Evolutionary conservation across 2,329 filamentous ascomycete species (phyloP), one percentile per base, ranked within the genome.

Genomic region (Pestalotiopsis sp.): DNA sequence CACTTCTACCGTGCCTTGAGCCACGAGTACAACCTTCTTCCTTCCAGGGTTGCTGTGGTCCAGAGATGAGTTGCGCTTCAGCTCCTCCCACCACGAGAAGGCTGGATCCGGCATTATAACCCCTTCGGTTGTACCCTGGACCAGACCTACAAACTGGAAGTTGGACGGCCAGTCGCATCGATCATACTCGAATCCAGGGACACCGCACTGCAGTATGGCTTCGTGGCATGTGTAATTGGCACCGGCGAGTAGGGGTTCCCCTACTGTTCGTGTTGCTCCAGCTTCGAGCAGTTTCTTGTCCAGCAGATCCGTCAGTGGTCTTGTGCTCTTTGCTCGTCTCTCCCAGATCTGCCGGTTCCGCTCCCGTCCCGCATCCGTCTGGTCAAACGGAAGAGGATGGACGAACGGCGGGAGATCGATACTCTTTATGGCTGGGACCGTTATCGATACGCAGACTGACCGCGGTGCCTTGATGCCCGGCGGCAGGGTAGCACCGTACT

Each of bases 1-100:
- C 2, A 73, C 79, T 71, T 82, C 80, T 6, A 82, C 80, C 2
- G 80, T 82, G 4, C 81, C 81, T 68, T 83, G 81, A 0, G 81
- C 77, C 20, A 82, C 81, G 9, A 82, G 77, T 2, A 82, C 71
- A 2, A 82, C 73, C 62, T 77, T 78, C 68, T 76, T 78, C 23
- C 73, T 68, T 17, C 2, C 11, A 6, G 68, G 66, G 27, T 69
- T 60, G 1, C 65, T n/a, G 7, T 38, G 14, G 3, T 57, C 58
- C 9, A 72, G 68, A 4, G 69, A 66, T 4, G 73, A 75, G 69
- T 80, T 79, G 7, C 70, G 66, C 3, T 75, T 66, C 17, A 82
- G 61, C 57, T 80, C 76, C 1, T 40, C 13, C 81, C 80, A 82
- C 80, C 80, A 82, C 2, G 72, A 70, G 71, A 71, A 78, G 25